phyloP scores from a whole-genome alignment of 345 rosid genomes.

The Citrus mangshanensis region DNA sequence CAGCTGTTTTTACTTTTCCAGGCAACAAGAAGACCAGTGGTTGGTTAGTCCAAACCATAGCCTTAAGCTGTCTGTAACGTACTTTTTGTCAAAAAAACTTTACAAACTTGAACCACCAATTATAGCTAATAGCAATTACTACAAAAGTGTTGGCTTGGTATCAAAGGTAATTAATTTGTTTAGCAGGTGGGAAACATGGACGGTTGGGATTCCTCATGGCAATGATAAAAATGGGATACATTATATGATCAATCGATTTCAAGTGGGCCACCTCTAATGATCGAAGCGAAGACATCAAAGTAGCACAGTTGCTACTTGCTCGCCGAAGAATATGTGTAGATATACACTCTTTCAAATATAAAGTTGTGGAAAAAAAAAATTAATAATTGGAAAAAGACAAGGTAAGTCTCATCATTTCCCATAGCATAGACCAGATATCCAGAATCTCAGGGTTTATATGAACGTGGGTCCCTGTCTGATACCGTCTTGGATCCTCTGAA shows the following conservation, averaged over 20 bases:
- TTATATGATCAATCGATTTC: not conserved
- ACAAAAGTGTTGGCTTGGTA: not conserved
- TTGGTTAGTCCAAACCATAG: too few species aligned
- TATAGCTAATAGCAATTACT: not conserved
- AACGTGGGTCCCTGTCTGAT: slow-evolving; percentile 26
- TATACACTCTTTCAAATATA: not conserved
- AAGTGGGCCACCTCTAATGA: not conserved
- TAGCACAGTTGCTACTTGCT: not conserved
- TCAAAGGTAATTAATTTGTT: not conserved
- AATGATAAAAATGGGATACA: not conserved
- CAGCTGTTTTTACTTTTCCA: not conserved
- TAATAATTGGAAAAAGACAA: slow-evolving; percentile 14
- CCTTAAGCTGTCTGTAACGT: too few species aligned
- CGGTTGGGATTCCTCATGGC: slow-evolving; percentile 4
- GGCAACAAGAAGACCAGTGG: not conserved
- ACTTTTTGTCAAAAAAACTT: too few species aligned
- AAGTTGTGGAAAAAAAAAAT: not conserved
- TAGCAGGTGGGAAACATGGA: slow-evolving; percentile 23
- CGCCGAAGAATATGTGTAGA: not conserved
- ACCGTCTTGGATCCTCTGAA: slow-evolving; percentile 26
- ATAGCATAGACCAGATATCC: not conserved
- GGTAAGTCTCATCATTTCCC: slow-evolving; percentile 15
- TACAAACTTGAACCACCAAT: not conserved
- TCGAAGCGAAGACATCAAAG: not conserved
- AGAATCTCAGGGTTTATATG: slow-evolving; percentile 20